Base-by-base conservation (phyloP, 2,329 filamentous ascomycete genomes). In the Aspergillus sp. region DNA sequence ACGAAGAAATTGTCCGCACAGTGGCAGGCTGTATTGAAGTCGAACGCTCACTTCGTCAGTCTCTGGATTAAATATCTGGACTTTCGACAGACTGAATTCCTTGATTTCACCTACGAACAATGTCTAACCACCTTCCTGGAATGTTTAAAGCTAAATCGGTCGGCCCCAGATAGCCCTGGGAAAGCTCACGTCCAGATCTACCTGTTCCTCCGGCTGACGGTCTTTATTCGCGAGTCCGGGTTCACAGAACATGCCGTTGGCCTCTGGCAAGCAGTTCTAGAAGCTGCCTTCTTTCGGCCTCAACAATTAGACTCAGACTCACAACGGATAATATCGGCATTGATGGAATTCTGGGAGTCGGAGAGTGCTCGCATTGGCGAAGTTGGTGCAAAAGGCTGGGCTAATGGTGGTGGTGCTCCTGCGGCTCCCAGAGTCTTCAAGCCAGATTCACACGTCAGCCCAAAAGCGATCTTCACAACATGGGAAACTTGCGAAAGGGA, bases 331-430 rank as follows among this genome's bases (percentile, higher is more conserved):
- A 14, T 76, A 29, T 49, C 66, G n/a, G 63, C 68, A 0, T 90
- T 96, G 62, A 79, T 84, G 52, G 82, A 87, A 2, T 96, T 95
- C 63, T 98, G 95, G 95, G 92, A 96, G 60, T 90, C 87, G 58
- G 94, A 97, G 70, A 82, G 86, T 0, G 80, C 90, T 0, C 85
- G 94, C 6, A 84, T 96, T 56, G 94, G 94, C 10, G 94, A 98
- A 66, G 69, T 76, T 0, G 81, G 80, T 2, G 88, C 91, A 2
- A 80, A 82, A 61, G 92, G 92, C 0, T 97, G 92, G 92, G 69
- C 64, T 24, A 71, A 63, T 20, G 66, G 55, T 31, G 61, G 58
- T 7, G 65, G 52, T 51, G 24, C 58, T 39, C 56, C 62, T 18
- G 46, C 81, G 1, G 79, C 82, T 46, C 64, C 76, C 6, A 74